These are phyloP conservation scores for Nakazawaea molendinolei DNA, from an alignment of 805 yeast species.

Conservation along the genomic window DNA sequence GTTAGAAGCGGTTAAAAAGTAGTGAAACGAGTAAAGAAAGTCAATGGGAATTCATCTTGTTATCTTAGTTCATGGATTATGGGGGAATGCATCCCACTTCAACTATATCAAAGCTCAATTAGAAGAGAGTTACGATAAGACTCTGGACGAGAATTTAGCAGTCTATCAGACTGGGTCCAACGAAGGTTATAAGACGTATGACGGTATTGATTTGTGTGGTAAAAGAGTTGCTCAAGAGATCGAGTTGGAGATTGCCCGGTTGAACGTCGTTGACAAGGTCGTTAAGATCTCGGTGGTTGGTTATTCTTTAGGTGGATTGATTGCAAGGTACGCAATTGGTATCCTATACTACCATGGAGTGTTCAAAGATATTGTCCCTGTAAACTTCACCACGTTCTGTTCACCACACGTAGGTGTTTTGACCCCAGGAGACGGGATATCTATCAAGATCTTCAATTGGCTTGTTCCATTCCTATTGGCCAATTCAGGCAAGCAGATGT, in stretches of 20 bases:
- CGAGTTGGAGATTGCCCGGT: constrained; percentile 26
- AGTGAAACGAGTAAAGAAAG: too few relatives aligned
- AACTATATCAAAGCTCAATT: constrained; percentile 19
- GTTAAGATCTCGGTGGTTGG: constrained; percentile 74
- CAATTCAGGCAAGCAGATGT: constrained; percentile 68
- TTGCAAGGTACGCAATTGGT: constrained; percentile 79
- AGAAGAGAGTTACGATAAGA: constrained; percentile 15
- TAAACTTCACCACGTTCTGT: constrained; percentile 55
- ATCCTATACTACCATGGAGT: constrained; percentile 45
- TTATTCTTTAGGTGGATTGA: constrained; percentile 84
- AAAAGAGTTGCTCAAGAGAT: constrained; percentile 68
- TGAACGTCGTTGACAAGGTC: constrained; percentile 29
- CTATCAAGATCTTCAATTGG: constrained; percentile 51
- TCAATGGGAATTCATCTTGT: constrained; percentile 44
- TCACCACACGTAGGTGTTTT: constrained; percentile 66
- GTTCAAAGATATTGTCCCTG: constrained; percentile 49
- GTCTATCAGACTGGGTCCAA: constrained; percentile 53
- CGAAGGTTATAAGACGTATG: constrained; percentile 73
- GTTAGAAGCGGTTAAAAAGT: too few relatives aligned
- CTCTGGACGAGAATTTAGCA: constrained; percentile 23
- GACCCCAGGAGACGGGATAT: constrained; percentile 48
- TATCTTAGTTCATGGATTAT: constrained; percentile 62
- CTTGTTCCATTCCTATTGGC: constrained; percentile 64
- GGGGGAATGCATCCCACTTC: constrained; percentile 70
- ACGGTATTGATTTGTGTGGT: constrained; percentile 84